Conservation (phyloP, 805 yeast genomes). For the Yarrowia keelungensis region DNA sequence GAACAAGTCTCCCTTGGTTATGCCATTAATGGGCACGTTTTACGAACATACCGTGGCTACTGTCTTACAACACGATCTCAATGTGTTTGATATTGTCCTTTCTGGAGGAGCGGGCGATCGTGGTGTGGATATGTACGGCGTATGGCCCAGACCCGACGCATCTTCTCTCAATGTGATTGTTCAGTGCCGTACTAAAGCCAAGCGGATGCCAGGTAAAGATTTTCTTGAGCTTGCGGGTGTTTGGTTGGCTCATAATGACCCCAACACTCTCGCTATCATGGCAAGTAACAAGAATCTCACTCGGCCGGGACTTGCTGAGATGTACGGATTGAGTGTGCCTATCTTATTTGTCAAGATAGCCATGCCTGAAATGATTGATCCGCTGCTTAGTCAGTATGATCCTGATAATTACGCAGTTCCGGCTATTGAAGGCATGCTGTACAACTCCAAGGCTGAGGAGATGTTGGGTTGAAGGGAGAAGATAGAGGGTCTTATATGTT, state of each 20-base stretch:
- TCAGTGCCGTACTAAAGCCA: constrained; percentile 27
- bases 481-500: background rate
- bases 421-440: constrained; percentile 23
- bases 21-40: constrained; percentile 25
- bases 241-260: constrained; percentile 32
- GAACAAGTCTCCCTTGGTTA: constrained; percentile 19
- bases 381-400: constrained; percentile 24
- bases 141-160: constrained; percentile 10
- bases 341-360: constrained; percentile 26
- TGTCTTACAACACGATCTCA: constrained; percentile 23
- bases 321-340: constrained; percentile 15
- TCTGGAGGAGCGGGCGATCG: constrained; percentile 35
- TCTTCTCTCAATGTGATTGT: constrained; percentile 23
- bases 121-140: constrained; percentile 33
- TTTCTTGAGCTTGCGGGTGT: constrained; percentile 23
- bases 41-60: constrained; percentile 35
- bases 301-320: constrained; percentile 20
- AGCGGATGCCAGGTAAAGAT: constrained; percentile 31
- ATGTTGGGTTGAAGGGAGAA: background rate
- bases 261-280: constrained; percentile 19
- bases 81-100: constrained; percentile 7
- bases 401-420: constrained; percentile 27
- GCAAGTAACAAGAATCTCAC: constrained; percentile 29
- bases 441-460: constrained; percentile 25
- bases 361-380: constrained; percentile 24